These are phyloP conservation scores for Lippia alba DNA, from an alignment of 305 asterid species.

Conservation along the genomic window DNA sequence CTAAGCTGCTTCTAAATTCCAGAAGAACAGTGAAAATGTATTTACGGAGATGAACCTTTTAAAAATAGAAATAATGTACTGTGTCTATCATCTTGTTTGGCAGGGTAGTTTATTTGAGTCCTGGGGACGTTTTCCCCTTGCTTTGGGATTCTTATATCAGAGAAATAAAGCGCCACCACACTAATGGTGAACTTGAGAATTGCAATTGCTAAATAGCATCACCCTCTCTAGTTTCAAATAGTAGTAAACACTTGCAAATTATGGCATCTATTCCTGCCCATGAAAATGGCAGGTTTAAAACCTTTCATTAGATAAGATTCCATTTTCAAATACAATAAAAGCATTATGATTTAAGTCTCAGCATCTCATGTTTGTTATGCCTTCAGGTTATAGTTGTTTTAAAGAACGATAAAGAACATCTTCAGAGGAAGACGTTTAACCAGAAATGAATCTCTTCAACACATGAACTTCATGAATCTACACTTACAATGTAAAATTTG, in stretches of 20 bases:
- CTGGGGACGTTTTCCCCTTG: background rate
- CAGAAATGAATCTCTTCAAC: background rate
- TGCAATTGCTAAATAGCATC: background rate
- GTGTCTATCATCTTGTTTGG: background rate
- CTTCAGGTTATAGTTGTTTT: background rate
- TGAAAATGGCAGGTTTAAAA: background rate
- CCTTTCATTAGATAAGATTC: constrained; percentile 6
- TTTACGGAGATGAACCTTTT: background rate
- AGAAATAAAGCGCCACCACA: background rate
- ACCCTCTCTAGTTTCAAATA: background rate
- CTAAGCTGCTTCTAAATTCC: constrained; percentile 23
- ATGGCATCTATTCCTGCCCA: background rate
- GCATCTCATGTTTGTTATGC: background rate
- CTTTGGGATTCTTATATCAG: background rate
- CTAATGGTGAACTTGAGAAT: background rate
- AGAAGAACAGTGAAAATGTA: background rate
- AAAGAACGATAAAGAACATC: background rate
- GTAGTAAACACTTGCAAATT: background rate
- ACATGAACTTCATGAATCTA: constrained; percentile 1
- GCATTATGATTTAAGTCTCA: background rate
- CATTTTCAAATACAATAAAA: background rate
- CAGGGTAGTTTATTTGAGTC: background rate
- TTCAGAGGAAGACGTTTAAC: background rate
- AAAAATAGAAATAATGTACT: background rate
- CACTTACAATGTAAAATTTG: background rate